Evolutionary conservation across 2,329 filamentous ascomycete genomes (phyloP), one percentile per base, ranked within the genome.

Genomic region (Ciborinia camelliae): DNA sequence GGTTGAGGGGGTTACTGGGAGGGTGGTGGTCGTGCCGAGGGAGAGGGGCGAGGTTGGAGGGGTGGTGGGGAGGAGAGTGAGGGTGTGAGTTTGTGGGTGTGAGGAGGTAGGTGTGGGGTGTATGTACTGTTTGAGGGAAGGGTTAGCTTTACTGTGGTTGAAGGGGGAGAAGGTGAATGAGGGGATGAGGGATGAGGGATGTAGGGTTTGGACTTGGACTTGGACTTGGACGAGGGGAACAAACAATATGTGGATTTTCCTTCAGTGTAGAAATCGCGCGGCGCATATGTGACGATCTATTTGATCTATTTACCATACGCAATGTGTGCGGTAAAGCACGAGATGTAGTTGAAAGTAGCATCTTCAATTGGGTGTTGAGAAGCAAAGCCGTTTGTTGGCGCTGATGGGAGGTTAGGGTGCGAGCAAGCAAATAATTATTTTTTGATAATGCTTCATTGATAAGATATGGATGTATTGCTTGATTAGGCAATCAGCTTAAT

Each of bases 31-130:
- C 2, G 80, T 84, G 57, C 87, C 87, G 66, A 90, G 83, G 18
- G 86, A 81, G 26, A 89, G 76, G 35, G 75, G 73, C 7, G 78
- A 73, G 4, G 78, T 82, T 0, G 86, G 86, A 2, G 86, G 85
- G 18, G 79, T 75, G 47, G 81, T 83, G 45, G 84, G 80, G 65
- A 90, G 84, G 68, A 85, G 84, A 50, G 84, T 84, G 37, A 90
- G 81, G 39, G 86, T 77, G 72, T 87, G 80, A 1, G 77, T 77
- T 20, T n/a, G 77, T 1, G 80, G 77, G 37, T 32, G 26, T 1
- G 79, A 73, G 9, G 78, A 71, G 1, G 35, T 41, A 41, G 80
- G 77, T 66, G 82, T 77, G 32, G 81, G 80, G 70, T 86, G 84
- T 63, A 84, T 81, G 81, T 86, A 86, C 86, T 89, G 57, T 32